Evolutionary conservation across 768 basidiomycete genomes (phyloP).

Genomic region (Termitomyces heimii): DNA sequence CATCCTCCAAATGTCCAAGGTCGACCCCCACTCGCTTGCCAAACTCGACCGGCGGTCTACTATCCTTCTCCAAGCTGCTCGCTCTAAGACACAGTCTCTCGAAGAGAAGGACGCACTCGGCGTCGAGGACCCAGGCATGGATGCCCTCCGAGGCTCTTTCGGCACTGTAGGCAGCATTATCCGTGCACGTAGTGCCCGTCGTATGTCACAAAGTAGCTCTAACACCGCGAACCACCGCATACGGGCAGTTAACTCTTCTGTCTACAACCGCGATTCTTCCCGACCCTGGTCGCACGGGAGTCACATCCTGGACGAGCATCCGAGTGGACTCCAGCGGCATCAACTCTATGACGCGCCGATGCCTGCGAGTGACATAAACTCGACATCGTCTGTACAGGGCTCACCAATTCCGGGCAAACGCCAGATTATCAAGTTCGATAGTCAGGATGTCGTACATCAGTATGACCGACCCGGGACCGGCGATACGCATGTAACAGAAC

Average conservation of each 20-base stretch:
- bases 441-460: conserved; percentile 67
- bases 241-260: conserved; percentile 30
- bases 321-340: conserved; percentile 59
- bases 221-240: conserved; percentile 21
- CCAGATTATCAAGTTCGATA: conserved; percentile 74
- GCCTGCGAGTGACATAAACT: conserved; percentile 38
- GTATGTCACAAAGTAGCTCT: conserved; percentile 43
- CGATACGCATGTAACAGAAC: conserved; percentile 36
- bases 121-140: conserved; percentile 89
- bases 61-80: conserved; percentile 83
- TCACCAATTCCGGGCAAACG: conserved; percentile 32
- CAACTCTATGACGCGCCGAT: conserved; percentile 89
- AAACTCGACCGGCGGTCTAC: conserved; percentile 88
- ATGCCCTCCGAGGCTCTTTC: conserved; percentile 85
- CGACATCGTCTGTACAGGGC: conserved; percentile 27
- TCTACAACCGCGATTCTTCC: conserved; percentile 22
- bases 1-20: conserved; percentile 91
- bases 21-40: conserved; percentile 76
- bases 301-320: conserved; percentile 12
- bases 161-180: conserved; percentile 91
- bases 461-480: conserved; percentile 58
- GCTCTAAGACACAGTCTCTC: conserved; percentile 55
- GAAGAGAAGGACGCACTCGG: conserved; percentile 65
- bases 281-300: conserved; percentile 6
- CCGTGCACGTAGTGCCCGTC: conserved; percentile 51